Evolutionary conservation across 257 asterid species (phyloP).

Genomic region (Petunia axillaris): DNA sequence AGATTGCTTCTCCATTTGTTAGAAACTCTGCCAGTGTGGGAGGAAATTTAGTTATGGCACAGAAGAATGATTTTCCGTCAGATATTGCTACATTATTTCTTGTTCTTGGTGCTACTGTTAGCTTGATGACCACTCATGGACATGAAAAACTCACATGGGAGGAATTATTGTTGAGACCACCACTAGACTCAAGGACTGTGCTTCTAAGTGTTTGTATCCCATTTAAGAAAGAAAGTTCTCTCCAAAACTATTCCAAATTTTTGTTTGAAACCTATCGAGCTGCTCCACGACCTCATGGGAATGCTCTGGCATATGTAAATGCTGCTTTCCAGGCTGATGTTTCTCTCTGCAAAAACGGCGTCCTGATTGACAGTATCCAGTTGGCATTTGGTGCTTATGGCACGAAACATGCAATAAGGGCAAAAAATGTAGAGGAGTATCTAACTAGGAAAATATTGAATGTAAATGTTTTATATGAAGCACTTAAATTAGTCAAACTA

Average conservation of each 20-base stretch:
- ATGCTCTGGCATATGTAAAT: conserved; percentile 67
- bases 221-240: conserved; percentile 29
- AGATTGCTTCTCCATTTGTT: conserved; percentile 57
- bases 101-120: conserved; percentile 51
- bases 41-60: conserved; percentile 77
- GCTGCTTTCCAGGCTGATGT: conserved; percentile 68
- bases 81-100: conserved; percentile 69
- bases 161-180: conserved; percentile 55
- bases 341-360: conserved; percentile 39
- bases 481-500: conserved; percentile 51
- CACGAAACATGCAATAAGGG: conserved; percentile 53
- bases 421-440: conserved; percentile 54
- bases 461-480: conserved; percentile 44
- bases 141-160: conserved; percentile 48
- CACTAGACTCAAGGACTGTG: conserved; percentile 47
- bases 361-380: conserved; percentile 37
- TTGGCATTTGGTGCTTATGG: conserved; percentile 70
- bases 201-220: conserved; percentile 64
- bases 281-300: conserved; percentile 70
- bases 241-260: conserved; percentile 32
- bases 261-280: conserved; percentile 64
- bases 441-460: conserved; percentile 44
- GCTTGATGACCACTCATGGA: conserved; percentile 38
- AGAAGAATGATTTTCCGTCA: conserved; percentile 68
- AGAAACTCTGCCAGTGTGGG: conserved; percentile 71